Evolutionary conservation across 116 monocot species (phyloP).

Genomic region (Thalassia testudinum): DNA sequence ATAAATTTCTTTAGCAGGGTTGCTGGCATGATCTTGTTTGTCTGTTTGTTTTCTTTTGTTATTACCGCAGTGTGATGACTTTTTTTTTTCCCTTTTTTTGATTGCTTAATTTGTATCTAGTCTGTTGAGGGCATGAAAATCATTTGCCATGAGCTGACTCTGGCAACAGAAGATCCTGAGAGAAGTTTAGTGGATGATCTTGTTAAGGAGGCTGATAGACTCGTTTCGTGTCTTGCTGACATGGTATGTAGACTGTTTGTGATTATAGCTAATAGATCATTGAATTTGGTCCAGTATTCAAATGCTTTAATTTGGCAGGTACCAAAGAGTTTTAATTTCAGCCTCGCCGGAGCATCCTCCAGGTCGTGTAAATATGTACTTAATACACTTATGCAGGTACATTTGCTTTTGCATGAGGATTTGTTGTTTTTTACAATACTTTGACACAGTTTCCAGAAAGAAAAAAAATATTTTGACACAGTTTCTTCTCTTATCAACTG

Average conservation of each 20-base stretch:
- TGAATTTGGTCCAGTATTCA: slow-evolving; percentile 1
- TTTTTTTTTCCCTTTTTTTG: no score
- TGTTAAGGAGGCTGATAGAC: slow-evolving; percentile 73
- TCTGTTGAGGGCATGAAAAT: slow-evolving; percentile 99
- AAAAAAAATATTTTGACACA: no score
- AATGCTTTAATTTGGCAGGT: slow-evolving; percentile 33
- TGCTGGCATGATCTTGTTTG: no score
- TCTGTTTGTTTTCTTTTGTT: neutral
- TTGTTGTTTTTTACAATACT: no score
- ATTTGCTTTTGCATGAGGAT: neutral
- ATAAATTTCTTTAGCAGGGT: no score
- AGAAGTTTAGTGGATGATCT: slow-evolving; percentile 64
- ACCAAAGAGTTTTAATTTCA: slow-evolving; percentile 77
- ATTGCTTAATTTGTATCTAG: slow-evolving; percentile 19
- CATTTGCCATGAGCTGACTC: slow-evolving; percentile 90
- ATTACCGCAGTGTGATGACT: no score
- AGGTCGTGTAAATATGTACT: slow-evolving; percentile 99
- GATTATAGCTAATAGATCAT: neutral
- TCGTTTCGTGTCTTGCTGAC: slow-evolving; percentile 73
- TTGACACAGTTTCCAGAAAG: no score
- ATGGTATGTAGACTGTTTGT: slow-evolving; percentile 39
- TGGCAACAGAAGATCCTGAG: slow-evolving; percentile 56
- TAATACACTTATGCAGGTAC: slow-evolving; percentile 98
- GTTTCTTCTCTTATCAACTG: no score
- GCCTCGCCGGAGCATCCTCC: slow-evolving; percentile 93